Percentiles rank a stretch among this genome's conserved stretches.
Evolutionary conservation across 1,284 basidiomycete genomes (phyloP).

Genomic region (Coniferiporia sulphurascens): DNA sequence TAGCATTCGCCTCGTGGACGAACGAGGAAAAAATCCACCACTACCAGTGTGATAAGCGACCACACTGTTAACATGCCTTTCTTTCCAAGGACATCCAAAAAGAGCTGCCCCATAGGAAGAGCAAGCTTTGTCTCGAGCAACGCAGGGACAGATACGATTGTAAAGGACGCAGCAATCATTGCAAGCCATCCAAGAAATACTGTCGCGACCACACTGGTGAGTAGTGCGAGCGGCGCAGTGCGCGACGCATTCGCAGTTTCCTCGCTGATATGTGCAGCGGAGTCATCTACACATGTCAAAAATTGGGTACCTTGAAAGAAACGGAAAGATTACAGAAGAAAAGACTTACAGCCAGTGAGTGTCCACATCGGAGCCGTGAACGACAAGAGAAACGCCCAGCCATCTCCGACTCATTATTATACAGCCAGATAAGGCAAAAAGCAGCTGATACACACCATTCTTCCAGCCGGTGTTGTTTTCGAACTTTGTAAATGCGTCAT

Average conservation of each 20-base stretch:
- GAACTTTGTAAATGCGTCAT: constrained; percentile 61
- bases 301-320: neutral
- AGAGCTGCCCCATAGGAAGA: constrained; percentile 68
- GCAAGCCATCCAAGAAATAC: constrained; percentile 60
- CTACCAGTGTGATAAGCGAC: constrained; percentile 66
- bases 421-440: neutral
- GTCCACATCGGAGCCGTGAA: constrained; percentile 78
- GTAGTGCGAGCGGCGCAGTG: constrained; percentile 74
- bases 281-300: constrained; percentile 44
- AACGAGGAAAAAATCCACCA: constrained; percentile 33
- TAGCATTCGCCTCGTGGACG: neutral
- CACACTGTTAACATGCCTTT: constrained; percentile 66
- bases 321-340: constrained; percentile 20
- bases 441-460: constrained; percentile 37
- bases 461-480: constrained; percentile 71
- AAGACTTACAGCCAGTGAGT: constrained; percentile 54
- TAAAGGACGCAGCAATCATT: constrained; percentile 60
- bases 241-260: constrained; percentile 63
- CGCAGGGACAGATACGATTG: constrained; percentile 48
- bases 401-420: constrained; percentile 36
- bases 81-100: constrained; percentile 61
- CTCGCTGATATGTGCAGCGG: constrained; percentile 72
- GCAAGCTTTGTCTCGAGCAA: constrained; percentile 48
- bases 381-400: constrained; percentile 67
- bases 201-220: constrained; percentile 57